Percentiles rank a stretch among this genome's conserved stretches.
These are phyloP conservation scores for Fusarium marasasianum DNA, from an alignment of 2,329 filamentous ascomycete species.

Conservation along the genomic window DNA sequence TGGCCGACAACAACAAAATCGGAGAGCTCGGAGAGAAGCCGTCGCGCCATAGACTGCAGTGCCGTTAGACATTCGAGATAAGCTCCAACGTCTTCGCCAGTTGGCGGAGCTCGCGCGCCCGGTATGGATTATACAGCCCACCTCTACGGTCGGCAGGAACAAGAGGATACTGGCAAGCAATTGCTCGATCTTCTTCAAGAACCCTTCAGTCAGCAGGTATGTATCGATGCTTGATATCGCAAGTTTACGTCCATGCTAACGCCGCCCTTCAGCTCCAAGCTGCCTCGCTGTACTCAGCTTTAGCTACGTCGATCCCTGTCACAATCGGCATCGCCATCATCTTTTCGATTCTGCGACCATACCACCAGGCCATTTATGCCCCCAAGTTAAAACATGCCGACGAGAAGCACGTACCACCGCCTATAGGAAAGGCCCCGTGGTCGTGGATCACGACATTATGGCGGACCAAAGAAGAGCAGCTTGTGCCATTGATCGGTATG, in stretches of 20 bases:
- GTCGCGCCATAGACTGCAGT: neutral
- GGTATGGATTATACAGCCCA: slow-evolving; percentile 36
- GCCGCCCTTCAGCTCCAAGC: slow-evolving; percentile 34
- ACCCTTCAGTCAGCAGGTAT: slow-evolving; percentile 60
- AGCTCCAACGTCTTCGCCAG: slow-evolving; percentile 34
- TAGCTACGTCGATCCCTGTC: slow-evolving; percentile 81
- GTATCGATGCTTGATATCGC: neutral
- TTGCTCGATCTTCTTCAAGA: slow-evolving; percentile 60
- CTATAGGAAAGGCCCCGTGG: slow-evolving; percentile 85
- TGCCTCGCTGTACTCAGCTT: slow-evolving; percentile 76
- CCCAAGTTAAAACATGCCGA: slow-evolving; percentile 94
- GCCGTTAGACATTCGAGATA: neutral
- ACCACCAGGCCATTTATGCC: slow-evolving; percentile 92
- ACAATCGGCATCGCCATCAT: slow-evolving; percentile 77
- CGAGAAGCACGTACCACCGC: slow-evolving; percentile 86
- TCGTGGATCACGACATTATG: slow-evolving; percentile 86
- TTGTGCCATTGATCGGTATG: slow-evolving; percentile 86
- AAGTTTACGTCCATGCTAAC: slow-evolving; percentile 6
- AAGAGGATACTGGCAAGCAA: slow-evolving; percentile 52
- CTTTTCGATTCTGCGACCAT: slow-evolving; percentile 91
- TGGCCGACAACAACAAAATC: neutral
- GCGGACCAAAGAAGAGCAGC: slow-evolving; percentile 77
- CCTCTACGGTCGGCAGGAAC: slow-evolving; percentile 18
- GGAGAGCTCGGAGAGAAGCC: neutral
- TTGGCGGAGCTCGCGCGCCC: slow-evolving; percentile 38